A percentile compares a stretch with the other conserved stretches of the same genome.
phyloP scores from a whole-genome alignment of 768 basidiomycete species.

The Piloderma croceum region DNA sequence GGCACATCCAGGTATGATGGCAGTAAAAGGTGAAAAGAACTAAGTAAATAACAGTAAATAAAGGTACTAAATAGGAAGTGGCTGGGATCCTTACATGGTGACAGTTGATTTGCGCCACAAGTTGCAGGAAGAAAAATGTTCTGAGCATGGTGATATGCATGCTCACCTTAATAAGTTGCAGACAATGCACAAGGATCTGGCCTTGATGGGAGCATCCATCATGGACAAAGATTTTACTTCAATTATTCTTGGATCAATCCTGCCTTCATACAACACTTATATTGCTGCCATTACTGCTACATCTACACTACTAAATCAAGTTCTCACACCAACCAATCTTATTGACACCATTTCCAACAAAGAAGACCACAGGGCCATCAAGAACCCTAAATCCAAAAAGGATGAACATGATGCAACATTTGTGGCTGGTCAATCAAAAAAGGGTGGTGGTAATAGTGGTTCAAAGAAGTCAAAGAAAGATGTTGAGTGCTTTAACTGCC shows the following conservation, averaged over 20 bases:
- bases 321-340: conserved; percentile 12
- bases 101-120: conserved; percentile 17
- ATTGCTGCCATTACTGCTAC: conserved; percentile 17
- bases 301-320: conserved; percentile 4
- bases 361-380: conserved; percentile 8
- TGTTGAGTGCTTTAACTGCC: conserved; percentile 18
- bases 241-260: conserved; percentile 22
- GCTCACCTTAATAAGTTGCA: conserved; percentile 16
- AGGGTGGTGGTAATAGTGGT: no score
- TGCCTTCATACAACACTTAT: conserved; percentile 16
- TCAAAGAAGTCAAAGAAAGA: conserved; percentile 1
- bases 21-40: no score
- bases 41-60: no score
- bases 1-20: no score
- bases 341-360: conserved; percentile 16
- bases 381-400: conserved; percentile 12
- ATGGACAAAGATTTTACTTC: conserved; percentile 16
- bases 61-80: no score
- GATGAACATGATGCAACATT: conserved; percentile 7
- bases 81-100: no score
- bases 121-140: conserved; percentile 19
- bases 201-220: conserved; percentile 16
- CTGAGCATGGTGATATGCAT: conserved; percentile 17
- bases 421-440: conserved; percentile 4
- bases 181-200: conserved; percentile 13